These are phyloP conservation scores for Spergularia marina DNA, from an alignment of 148 eudicot genomes.

Conservation along the genomic window DNA sequence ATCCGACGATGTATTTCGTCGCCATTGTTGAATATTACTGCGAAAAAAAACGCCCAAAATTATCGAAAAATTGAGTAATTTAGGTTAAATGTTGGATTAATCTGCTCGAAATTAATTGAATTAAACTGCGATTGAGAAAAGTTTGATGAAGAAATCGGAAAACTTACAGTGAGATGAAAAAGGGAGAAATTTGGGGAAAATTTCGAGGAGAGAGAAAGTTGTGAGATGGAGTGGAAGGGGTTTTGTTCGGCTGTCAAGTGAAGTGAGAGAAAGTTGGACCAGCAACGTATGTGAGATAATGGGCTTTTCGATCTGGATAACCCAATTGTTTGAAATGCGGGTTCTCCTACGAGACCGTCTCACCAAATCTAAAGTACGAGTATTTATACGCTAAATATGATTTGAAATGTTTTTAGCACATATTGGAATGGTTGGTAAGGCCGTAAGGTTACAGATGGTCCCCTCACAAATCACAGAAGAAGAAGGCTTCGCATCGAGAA, in stretches of 20 bases:
- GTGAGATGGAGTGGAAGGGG: neutral
- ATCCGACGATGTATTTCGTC: conserved; percentile 31
- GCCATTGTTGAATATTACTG: conserved; percentile 29
- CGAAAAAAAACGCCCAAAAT: neutral
- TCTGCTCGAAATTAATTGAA: neutral
- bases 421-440: too few relatives aligned
- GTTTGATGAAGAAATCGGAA: neutral
- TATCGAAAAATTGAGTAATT: neutral
- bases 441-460: too few relatives aligned
- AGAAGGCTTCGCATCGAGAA: too few relatives aligned
- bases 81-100: neutral
- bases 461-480: too few relatives aligned
- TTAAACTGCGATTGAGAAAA: conserved; percentile 2
- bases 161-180: conserved; percentile 19
- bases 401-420: too few relatives aligned
- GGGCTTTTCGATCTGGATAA: neutral
- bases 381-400: too few relatives aligned
- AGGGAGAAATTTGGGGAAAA: conserved; percentile 4
- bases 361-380: too few relatives aligned
- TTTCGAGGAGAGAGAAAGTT: neutral
- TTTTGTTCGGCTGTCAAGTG: neutral
- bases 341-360: too few relatives aligned
- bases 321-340: too few relatives aligned
- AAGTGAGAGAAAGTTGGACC: neutral
- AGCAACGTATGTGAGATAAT: neutral